Evolutionary conservation across 257 asterid species (phyloP).

Genomic region (Lithospermum erythrorhizon): DNA sequence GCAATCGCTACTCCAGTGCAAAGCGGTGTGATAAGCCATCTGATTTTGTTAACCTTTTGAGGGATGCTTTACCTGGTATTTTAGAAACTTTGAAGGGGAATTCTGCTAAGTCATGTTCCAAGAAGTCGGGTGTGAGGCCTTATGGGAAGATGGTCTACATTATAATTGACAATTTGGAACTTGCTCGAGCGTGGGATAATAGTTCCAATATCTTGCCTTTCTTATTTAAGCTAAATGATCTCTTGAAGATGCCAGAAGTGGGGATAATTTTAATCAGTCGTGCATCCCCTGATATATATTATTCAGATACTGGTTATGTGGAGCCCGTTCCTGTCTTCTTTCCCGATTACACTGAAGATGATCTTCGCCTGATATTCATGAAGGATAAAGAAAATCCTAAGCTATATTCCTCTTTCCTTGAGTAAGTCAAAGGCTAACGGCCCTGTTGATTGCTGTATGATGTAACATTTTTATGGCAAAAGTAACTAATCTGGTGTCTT

Average conservation of each 20-base stretch:
- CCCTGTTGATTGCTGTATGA: conserved; percentile 3
- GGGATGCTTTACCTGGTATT: conserved; percentile 50
- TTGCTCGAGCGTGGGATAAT: conserved; percentile 72
- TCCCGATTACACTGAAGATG: conserved; percentile 79
- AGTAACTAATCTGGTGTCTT: conserved; percentile 7
- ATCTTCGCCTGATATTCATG: conserved; percentile 60
- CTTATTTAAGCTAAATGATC: conserved; percentile 55
- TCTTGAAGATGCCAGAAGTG: conserved; percentile 70
- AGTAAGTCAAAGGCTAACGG: conserved; percentile 35
- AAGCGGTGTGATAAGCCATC: conserved; percentile 83
- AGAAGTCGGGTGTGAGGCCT: conserved; percentile 31
- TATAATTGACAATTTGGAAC: conserved; percentile 68
- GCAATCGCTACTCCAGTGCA: conserved; percentile 55
- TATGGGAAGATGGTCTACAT: conserved; percentile 75
- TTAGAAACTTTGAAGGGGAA: conserved; percentile 38
- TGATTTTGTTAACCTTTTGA: conserved; percentile 67
- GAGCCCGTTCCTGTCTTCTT: conserved; percentile 73
- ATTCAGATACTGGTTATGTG: conserved; percentile 57
- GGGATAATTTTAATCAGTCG: conserved; percentile 73
- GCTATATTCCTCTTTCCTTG: conserved; percentile 74
- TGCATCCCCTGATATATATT: conserved; percentile 62
- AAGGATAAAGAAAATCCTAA: conserved; percentile 47
- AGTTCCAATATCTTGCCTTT: conserved; percentile 40
- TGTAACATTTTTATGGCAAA: not conserved
- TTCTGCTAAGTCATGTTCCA: conserved; percentile 33